Evolutionary conservation across 2,329 filamentous ascomycete species (phyloP), one percentile per base, ranked within the genome.

Genomic region (Diaporthe longicolla): DNA sequence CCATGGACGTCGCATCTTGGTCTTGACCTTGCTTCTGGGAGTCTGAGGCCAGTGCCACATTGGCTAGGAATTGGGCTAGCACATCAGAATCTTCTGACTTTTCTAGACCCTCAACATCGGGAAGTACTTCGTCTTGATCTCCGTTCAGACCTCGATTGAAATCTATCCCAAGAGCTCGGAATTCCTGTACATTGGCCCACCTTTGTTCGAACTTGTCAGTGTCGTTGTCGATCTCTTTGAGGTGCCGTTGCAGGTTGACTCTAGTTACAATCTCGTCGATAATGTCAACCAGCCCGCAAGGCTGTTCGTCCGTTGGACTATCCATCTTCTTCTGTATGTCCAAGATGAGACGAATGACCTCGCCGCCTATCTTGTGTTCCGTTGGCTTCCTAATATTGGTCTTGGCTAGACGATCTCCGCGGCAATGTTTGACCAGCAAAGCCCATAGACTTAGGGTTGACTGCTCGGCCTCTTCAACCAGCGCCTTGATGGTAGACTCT

Each of bases 161-260:
- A 75, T 98, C 95, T 5, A 88, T 88, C 1, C 94, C 95, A 80
- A 98, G 91, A 21, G 86, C 90, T 73, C 97, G 85, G n/a, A 98
- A 90, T 82, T 98, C 96, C 79, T 97, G 91, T 0, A 98, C 92
- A 78, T 98, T 98, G 43, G 92, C 92, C 94, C 95, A 97, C 75
- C 95, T 88, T 72, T 91, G 88, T 77, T 97, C 94, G 77, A 93
- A 89, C 74, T 96, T 92, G 24, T 97, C 92, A 0, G 89, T 87
- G 29, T 96, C 92, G 0, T 89, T 87, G 77, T 96, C 93, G 29
- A 91, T 89, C 15, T 89, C 88, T 77, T 93, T 89, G 8, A 98
- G 85, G 79, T 94, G 94, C n/a, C 90, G 89, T 79, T 94, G 88
- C 76, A 96, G 94, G 15, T 89, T 86, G 9, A 97, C 88, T 77